Evolutionary conservation across 1,139 yeast genomes (phyloP).

Genomic region (Scheffersomyces titani): DNA sequence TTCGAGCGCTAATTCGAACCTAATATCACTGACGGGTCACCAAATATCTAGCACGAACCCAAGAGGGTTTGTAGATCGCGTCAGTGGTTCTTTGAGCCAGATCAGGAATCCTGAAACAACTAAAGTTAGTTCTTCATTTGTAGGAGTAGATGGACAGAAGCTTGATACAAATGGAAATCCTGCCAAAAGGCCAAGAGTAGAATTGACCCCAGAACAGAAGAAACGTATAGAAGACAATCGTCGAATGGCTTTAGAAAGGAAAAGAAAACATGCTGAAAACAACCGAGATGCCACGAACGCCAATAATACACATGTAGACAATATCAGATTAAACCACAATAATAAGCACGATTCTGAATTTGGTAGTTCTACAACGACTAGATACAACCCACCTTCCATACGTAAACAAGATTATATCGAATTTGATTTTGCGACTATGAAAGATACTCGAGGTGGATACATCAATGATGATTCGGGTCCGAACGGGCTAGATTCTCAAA

Average conservation of each 20-base stretch:
- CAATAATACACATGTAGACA: constrained; percentile 7
- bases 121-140: constrained; percentile 13
- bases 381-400: constrained; percentile 43
- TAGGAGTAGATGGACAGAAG: constrained; percentile 9
- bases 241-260: constrained; percentile 55
- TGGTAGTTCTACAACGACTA: constrained; percentile 11
- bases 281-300: constrained; percentile 4
- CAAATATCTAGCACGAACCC: not conserved
- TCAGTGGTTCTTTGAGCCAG: constrained; percentile 5
- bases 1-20: not conserved
- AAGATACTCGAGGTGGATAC: constrained; percentile 87
- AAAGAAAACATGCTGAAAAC: constrained; percentile 14
- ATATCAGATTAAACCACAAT: constrained; percentile 14
- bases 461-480: constrained; percentile 44
- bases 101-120: constrained; percentile 9
- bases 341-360: constrained; percentile 9
- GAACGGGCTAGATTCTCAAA: constrained; percentile 19
- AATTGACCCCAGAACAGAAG: constrained; percentile 55
- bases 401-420: constrained; percentile 78
- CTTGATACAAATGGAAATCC: not conserved
- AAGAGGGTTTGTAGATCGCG: not conserved
- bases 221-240: constrained; percentile 58
- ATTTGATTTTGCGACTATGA: constrained; percentile 87
- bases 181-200: constrained; percentile 21
- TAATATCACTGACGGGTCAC: not conserved